These are phyloP conservation scores for Gossypium trilobum DNA, from an alignment of 441 rosid species.

Conservation along the genomic window DNA sequence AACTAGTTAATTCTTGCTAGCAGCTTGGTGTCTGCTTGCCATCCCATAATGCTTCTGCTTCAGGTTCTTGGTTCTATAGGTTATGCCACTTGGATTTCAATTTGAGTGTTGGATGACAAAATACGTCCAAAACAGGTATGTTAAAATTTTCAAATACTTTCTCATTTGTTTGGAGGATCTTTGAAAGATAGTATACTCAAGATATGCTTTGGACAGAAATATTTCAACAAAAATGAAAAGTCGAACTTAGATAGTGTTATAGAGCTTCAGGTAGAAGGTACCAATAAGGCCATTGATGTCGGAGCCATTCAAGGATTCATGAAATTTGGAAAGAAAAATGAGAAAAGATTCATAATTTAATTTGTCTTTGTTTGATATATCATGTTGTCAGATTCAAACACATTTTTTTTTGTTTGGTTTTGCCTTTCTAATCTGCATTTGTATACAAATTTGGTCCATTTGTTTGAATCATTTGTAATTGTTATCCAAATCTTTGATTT, in stretches of 20 bases:
- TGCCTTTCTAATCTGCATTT: background rate
- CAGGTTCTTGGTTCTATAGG: background rate
- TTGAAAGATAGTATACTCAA: too few species aligned
- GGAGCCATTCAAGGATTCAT: slow-evolving; percentile 23
- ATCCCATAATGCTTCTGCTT: slow-evolving; percentile 7
- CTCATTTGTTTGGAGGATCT: too few species aligned
- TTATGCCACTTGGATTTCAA: background rate
- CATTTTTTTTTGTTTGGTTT: slow-evolving; percentile 8
- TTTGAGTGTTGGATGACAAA: background rate
- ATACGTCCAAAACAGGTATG: background rate
- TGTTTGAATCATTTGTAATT: background rate
- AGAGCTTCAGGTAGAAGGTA: slow-evolving; percentile 7
- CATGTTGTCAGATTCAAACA: slow-evolving; percentile 18
- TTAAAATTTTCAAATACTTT: background rate
- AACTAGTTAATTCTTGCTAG: slow-evolving; percentile 15
- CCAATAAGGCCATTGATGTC: slow-evolving; percentile 34
- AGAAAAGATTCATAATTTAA: slow-evolving; percentile 11
- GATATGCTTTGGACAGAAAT: too few species aligned
- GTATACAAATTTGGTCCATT: background rate
- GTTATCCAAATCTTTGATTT: slow-evolving; percentile 1
- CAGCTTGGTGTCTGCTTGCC: slow-evolving; percentile 10
- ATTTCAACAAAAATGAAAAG: too few species aligned
- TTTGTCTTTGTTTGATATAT: slow-evolving; percentile 14
- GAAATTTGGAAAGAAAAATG: background rate
- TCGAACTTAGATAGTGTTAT: background rate